These are phyloP conservation scores for Amanita pseudoporphyria DNA, from an alignment of 768 basidiomycete genomes.

Conservation along the genomic window DNA sequence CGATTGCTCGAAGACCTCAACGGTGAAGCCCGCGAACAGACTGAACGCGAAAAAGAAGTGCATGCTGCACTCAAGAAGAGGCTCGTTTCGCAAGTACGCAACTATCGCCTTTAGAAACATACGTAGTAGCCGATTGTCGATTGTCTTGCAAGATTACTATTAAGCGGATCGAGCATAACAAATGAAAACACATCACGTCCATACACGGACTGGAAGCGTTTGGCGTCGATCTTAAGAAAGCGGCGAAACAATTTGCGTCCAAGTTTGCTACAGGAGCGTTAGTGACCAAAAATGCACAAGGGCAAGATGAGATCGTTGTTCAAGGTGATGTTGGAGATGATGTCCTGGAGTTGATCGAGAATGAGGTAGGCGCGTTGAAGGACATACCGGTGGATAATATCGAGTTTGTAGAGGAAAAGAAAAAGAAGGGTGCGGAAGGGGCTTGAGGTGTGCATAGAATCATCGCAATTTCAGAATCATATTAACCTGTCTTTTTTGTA, in stretches of 20 bases:
- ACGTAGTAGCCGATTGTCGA: not conserved
- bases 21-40: too few relatives aligned
- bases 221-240: slow-evolving; percentile 92
- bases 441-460: not conserved
- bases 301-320: slow-evolving; percentile 90
- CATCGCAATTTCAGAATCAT: too few relatives aligned
- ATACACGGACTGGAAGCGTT: slow-evolving; percentile 89
- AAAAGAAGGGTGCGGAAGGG: slow-evolving; percentile 42
- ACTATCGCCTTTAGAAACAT: not conserved
- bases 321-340: slow-evolving; percentile 94
- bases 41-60: too few relatives aligned
- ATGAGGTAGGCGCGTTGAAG: slow-evolving; percentile 59
- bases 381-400: slow-evolving; percentile 65
- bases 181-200: slow-evolving; percentile 88
- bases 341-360: too few relatives aligned
- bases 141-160: slow-evolving; percentile 55
- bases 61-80: slow-evolving; percentile 85
- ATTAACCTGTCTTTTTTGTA: too few relatives aligned
- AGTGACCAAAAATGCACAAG: slow-evolving; percentile 86
- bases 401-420: slow-evolving; percentile 67
- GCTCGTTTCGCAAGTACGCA: slow-evolving; percentile 41
- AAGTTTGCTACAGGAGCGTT: slow-evolving; percentile 94
- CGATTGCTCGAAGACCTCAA: too few relatives aligned
- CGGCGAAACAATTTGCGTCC: slow-evolving; percentile 86
- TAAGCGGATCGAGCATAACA: slow-evolving; percentile 90